Base-by-base conservation (phyloP, 805 yeast species). In the Candida ponderosae region DNA sequence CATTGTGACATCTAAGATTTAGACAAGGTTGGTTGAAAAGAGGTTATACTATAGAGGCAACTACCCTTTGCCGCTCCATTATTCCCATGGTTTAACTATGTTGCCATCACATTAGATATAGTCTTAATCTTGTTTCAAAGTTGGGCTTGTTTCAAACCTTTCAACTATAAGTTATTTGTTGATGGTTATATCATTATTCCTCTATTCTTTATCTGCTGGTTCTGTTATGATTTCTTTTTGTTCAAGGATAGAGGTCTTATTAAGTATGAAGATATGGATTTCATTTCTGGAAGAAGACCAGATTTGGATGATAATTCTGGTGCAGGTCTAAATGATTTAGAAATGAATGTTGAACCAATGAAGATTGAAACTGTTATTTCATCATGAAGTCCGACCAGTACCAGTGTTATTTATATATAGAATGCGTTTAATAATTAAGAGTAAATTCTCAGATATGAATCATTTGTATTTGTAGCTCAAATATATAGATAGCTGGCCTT, bases 61-160 rank as follows among this genome's bases (percentile, higher is more conserved):
- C 65, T 86, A 39, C 90, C 93, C 4, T 85, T 70, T 65, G 78
- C 73, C 52, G 83, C 90, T 5, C 85, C 9, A 38, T 60, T 63
- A 57, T 68, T 56, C 44, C 76, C 76, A 8, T 50, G 46, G 38
- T 46, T 62, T 30, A 66, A 73, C 14, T 53, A 56, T 18, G 38
- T 65, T 16, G 72, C 72, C 3, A 48, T 68, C 6, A 43, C 48
- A 1, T 37, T 65, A 24, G 70, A 68, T 35, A 34, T 56, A 1
- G 54, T 71, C 33, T 51, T 71, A 39, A 66, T 62, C 1, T 45
- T 70, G 20, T 63, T 70, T 18, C 76, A 71, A 46, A 73, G 76
- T 4, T 71, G 74, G 73, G 57, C 70, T 1, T 59, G 58, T 39
- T 71, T 71, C 48, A 65, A 63, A 41, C 76, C 76, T 1, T 71